These are phyloP conservation scores for Neurospora sp. DNA, from an alignment of 495 filamentous ascomycete genomes.

Conservation along the genomic window DNA sequence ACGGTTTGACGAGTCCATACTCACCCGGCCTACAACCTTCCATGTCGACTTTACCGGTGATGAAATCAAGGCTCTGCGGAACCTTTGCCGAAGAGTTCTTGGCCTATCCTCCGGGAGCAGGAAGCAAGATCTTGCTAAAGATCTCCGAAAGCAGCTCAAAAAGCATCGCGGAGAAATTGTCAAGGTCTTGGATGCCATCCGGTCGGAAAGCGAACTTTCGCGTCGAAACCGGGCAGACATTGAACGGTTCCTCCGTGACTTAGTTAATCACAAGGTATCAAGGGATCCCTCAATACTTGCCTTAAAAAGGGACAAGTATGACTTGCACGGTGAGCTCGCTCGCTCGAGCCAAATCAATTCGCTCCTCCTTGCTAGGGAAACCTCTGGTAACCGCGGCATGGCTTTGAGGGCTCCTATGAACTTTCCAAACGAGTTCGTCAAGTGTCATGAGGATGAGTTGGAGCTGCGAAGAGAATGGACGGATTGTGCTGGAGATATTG, in stretches of 20 bases:
- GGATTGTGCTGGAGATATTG: slow-evolving; percentile 49
- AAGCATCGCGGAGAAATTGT: not conserved
- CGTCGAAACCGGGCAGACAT: slow-evolving; percentile 17
- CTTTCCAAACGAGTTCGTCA: slow-evolving; percentile 29
- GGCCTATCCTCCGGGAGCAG: not conserved
- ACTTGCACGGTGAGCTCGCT: slow-evolving; percentile 12
- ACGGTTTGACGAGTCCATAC: not conserved
- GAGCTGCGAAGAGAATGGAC: slow-evolving; percentile 38
- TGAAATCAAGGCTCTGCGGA: slow-evolving; percentile 34
- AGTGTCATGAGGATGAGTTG: slow-evolving; percentile 34
- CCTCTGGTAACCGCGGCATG: slow-evolving; percentile 22
- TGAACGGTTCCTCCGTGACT: slow-evolving; percentile 23
- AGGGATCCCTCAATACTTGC: slow-evolving; percentile 12
- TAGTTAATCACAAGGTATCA: slow-evolving; percentile 8
- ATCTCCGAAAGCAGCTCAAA: slow-evolving; percentile 13
- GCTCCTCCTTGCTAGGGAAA: slow-evolving; percentile 31
- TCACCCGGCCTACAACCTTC: slow-evolving; percentile 1
- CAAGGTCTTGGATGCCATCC: not conserved
- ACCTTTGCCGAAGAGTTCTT: not conserved
- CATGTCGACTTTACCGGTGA: slow-evolving; percentile 40
- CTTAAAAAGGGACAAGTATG: slow-evolving; percentile 16
- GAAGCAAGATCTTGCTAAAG: slow-evolving; percentile 8
- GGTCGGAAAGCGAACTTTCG: not conserved
- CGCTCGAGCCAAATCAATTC: slow-evolving; percentile 20
- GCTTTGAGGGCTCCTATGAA: slow-evolving; percentile 20